phyloP scores from a whole-genome alignment of 192 early-diverging fungal genomes.

The Coemansia sp. region DNA sequence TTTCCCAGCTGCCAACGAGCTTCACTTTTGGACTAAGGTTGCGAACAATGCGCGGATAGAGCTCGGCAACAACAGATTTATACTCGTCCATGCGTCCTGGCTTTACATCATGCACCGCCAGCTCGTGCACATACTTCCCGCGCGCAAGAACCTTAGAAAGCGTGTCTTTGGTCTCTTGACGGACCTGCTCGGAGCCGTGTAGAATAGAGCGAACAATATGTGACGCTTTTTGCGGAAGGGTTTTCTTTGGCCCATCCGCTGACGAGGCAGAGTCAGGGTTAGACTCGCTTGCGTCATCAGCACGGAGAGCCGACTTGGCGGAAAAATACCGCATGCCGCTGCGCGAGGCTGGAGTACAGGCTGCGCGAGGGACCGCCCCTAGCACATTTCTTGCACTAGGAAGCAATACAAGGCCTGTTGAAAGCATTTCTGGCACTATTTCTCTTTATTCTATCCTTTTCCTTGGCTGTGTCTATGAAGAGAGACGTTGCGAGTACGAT shows the following conservation, averaged over 20 bases:
- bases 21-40: slow-evolving; percentile 74
- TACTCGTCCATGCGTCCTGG: slow-evolving; percentile 88
- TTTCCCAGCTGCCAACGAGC: slow-evolving; percentile 87
- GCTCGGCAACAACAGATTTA: slow-evolving; percentile 70
- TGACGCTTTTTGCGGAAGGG: slow-evolving; percentile 57
- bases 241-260: slow-evolving; percentile 39
- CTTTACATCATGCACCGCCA: slow-evolving; percentile 79
- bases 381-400: not conserved
- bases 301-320: not conserved
- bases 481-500: not conserved
- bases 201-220: slow-evolving; percentile 70
- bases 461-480: not conserved
- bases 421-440: not conserved
- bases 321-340: not conserved
- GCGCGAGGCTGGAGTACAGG: not conserved
- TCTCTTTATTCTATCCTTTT: not conserved
- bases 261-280: slow-evolving; percentile 2
- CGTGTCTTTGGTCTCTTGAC: slow-evolving; percentile 62
- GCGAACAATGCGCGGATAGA: slow-evolving; percentile 75
- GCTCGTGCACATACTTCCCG: slow-evolving; percentile 90
- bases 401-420: not conserved
- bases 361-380: not conserved
- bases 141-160: slow-evolving; percentile 78
- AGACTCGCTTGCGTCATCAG: slow-evolving; percentile 9
- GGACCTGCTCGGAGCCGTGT: slow-evolving; percentile 66